Conservation (phyloP, 2,329 filamentous ascomycete genomes). For the Nakataea oryzae region DNA sequence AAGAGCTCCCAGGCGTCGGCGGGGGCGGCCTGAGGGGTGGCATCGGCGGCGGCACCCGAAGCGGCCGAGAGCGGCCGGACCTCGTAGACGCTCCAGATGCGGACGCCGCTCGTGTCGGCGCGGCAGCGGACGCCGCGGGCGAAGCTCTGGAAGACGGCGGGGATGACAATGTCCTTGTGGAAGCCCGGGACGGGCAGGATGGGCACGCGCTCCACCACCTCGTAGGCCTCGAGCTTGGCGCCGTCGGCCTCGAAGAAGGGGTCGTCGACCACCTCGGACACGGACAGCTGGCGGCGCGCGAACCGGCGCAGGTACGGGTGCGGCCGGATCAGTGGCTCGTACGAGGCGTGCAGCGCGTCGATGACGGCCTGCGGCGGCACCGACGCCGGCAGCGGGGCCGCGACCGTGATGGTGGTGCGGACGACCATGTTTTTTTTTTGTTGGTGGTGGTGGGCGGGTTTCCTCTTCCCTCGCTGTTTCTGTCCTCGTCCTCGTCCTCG, state of each 20-base stretch:
- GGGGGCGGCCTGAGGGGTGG: neutral
- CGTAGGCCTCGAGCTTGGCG: constrained; percentile 16
- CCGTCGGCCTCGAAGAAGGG: constrained; percentile 27
- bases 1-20: constrained; percentile 20
- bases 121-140: constrained; percentile 29
- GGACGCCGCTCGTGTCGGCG: constrained; percentile 30
- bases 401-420: constrained; percentile 23
- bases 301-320: constrained; percentile 27
- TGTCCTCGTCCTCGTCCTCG: neutral
- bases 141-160: constrained; percentile 31
- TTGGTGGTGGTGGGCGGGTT: neutral
- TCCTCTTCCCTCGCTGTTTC: neutral
- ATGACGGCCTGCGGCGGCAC: constrained; percentile 26
- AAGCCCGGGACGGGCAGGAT: constrained; percentile 29
- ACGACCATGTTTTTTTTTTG: constrained; percentile 15
- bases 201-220: constrained; percentile 22
- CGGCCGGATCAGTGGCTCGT: constrained; percentile 27
- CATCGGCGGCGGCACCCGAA: neutral
- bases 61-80: constrained; percentile 11
- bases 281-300: constrained; percentile 21
- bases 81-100: constrained; percentile 27
- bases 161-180: constrained; percentile 27
- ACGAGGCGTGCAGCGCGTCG: constrained; percentile 23
- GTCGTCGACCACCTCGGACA: constrained; percentile 24
- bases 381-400: constrained; percentile 28